These are phyloP conservation scores for Diaporthe helianthi DNA, from an alignment of 2,329 filamentous ascomycete species.

Conservation along the genomic window DNA sequence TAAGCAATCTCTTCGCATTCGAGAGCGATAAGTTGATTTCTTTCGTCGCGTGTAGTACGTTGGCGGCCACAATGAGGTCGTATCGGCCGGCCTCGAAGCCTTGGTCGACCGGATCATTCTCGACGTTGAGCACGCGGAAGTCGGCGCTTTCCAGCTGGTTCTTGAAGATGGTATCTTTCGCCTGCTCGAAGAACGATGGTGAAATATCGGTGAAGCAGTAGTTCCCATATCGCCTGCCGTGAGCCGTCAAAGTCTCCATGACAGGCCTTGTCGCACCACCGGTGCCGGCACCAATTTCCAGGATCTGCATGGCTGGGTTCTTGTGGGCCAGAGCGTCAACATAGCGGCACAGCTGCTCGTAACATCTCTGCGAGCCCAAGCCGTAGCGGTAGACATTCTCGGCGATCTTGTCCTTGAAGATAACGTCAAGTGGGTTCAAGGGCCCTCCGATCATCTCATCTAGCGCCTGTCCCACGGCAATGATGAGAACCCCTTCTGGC, in stretches of 20 bases:
- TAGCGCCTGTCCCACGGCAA: constrained; percentile 38
- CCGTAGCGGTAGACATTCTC: constrained; percentile 39
- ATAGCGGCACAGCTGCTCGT: constrained; percentile 37
- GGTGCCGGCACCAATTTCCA: constrained; percentile 49
- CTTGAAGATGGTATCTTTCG: constrained; percentile 39
- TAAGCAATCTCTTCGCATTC: constrained; percentile 40
- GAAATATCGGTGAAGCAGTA: constrained; percentile 52
- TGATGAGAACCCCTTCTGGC: constrained; percentile 37
- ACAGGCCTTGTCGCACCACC: constrained; percentile 42
- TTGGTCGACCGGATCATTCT: constrained; percentile 41
- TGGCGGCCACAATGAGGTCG: constrained; percentile 43
- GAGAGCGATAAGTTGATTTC: constrained; percentile 39
- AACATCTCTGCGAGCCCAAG: constrained; percentile 36
- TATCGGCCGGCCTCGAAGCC: constrained; percentile 40
- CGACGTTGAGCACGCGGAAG: constrained; percentile 46
- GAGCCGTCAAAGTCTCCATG: constrained; percentile 36
- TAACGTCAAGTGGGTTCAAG: constrained; percentile 41
- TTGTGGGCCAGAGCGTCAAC: constrained; percentile 40
- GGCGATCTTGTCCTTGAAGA: constrained; percentile 40
- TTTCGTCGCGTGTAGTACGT: constrained; percentile 43
- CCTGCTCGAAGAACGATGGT: constrained; percentile 46
- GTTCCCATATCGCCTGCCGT: constrained; percentile 33
- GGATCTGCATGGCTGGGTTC: constrained; percentile 44
- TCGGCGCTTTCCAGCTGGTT: constrained; percentile 38
- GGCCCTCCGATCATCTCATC: constrained; percentile 39